Evolutionary conservation across 768 basidiomycete species (phyloP).

Genomic region (Termitomyces sp.): DNA sequence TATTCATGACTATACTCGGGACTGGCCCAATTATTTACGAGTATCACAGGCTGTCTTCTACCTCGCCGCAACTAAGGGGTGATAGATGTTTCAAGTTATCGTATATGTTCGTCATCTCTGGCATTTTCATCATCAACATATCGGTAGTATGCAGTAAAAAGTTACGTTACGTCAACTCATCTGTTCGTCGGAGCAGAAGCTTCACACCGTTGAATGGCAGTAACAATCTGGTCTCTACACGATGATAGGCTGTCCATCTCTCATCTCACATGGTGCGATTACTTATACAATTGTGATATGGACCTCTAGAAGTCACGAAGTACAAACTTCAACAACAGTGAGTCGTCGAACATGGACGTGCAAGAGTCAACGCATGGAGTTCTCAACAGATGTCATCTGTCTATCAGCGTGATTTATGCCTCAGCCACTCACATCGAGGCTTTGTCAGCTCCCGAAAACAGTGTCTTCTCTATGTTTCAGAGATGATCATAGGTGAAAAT

Average conservation of each 20-base stretch:
- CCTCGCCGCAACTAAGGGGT: background rate
- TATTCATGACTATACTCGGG: background rate
- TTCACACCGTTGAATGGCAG: background rate
- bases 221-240: background rate
- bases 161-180: background rate
- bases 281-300: background rate
- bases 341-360: background rate
- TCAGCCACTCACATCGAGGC: background rate
- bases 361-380: background rate
- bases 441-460: constrained; percentile 7
- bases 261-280: background rate
- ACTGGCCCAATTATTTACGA: background rate
- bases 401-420: constrained; percentile 1
- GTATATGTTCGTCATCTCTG: background rate
- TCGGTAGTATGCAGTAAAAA: background rate
- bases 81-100: background rate
- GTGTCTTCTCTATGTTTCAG: constrained; percentile 10
- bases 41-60: background rate
- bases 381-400: constrained; percentile 1
- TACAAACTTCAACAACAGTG: background rate
- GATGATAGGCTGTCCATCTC: too few species aligned
- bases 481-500: background rate
- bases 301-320: background rate
- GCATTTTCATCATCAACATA: background rate
- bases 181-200: background rate